phyloP scores from a whole-genome alignment of 2,329 filamentous ascomycete genomes.

The Rhytidhysteron rufulum region DNA sequence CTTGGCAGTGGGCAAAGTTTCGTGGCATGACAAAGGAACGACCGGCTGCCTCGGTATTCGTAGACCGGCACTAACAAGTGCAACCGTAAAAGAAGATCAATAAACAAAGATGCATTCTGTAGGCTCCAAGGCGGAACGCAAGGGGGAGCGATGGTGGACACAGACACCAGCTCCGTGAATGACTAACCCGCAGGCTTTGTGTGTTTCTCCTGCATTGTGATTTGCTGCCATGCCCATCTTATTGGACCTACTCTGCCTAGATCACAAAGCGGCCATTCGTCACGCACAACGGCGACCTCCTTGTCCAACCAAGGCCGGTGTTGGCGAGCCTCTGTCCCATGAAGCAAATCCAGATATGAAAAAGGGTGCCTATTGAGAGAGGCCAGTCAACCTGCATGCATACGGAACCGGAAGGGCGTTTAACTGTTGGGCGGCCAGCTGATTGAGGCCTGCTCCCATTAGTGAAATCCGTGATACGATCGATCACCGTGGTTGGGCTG shows the following conservation, averaged over 20 bases:
- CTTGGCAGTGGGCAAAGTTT: slow-evolving; percentile 14
- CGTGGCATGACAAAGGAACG: slow-evolving; percentile 12
- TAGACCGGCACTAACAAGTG: slow-evolving; percentile 24
- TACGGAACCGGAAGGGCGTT: too few relatives aligned
- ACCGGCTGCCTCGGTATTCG: slow-evolving; percentile 13
- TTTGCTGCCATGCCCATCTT: slow-evolving; percentile 10
- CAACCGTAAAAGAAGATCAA: slow-evolving; percentile 26
- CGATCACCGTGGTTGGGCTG: slow-evolving; percentile 9
- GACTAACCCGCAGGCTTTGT: slow-evolving; percentile 15
- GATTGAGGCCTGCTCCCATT: slow-evolving; percentile 7
- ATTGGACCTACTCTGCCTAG: slow-evolving; percentile 1
- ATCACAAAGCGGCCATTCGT: slow-evolving; percentile 3
- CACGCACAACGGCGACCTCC: slow-evolving; percentile 1
- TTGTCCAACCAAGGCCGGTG: not conserved
- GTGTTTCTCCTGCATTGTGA: slow-evolving; percentile 20
- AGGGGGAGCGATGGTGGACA: slow-evolving; percentile 19
- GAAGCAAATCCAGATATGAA: not conserved
- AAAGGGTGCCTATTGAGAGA: not conserved
- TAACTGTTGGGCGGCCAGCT: not conserved
- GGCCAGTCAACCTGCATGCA: not conserved
- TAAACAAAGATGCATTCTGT: slow-evolving; percentile 12
- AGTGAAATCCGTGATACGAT: slow-evolving; percentile 10
- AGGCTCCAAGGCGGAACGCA: slow-evolving; percentile 15
- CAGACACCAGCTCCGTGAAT: slow-evolving; percentile 2
- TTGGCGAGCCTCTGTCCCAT: not conserved